These are phyloP conservation scores for Magnusiomyces clavatus DNA, from an alignment of 1,139 yeast species.

Conservation along the genomic window DNA sequence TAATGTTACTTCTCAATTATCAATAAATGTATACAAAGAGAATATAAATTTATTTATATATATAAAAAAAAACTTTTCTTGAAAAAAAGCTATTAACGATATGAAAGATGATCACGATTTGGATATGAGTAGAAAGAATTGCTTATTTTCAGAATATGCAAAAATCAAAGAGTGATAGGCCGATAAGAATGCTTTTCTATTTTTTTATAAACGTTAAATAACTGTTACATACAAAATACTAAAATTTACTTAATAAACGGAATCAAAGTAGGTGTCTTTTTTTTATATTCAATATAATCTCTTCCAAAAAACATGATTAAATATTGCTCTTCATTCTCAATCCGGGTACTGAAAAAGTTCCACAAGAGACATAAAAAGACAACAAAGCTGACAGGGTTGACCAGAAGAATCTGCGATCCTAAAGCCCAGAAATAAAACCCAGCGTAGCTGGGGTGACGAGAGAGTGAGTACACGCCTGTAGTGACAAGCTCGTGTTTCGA, in stretches of 20 bases:
- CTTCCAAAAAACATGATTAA: conserved; percentile 62
- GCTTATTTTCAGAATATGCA: no score
- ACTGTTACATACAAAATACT: not conserved
- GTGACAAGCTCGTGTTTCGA: conserved; percentile 60
- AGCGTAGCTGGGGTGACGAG: conserved; percentile 84
- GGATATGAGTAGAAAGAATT: no score
- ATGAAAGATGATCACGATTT: no score
- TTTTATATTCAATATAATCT: conserved; percentile 49
- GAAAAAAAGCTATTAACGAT: no score
- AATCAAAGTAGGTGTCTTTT: conserved; percentile 47
- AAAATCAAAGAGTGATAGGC: no score
- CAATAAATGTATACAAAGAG: no score
- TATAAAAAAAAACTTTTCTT: no score
- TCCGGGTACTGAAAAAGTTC: conserved; percentile 61
- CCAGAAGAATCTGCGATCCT: conserved; percentile 67
- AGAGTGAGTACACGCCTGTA: conserved; percentile 54
- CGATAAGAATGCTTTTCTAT: no score
- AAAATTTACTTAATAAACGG: conserved; percentile 44
- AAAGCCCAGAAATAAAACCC: conserved; percentile 94
- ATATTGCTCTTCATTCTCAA: conserved; percentile 56
- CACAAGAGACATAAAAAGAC: conserved; percentile 47
- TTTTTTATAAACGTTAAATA: not conserved
- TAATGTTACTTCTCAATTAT: no score
- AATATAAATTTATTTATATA: no score
- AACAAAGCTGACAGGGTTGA: conserved; percentile 50